Conservation (phyloP, 306 rosid species). For the Trifolium fragiferum region DNA sequence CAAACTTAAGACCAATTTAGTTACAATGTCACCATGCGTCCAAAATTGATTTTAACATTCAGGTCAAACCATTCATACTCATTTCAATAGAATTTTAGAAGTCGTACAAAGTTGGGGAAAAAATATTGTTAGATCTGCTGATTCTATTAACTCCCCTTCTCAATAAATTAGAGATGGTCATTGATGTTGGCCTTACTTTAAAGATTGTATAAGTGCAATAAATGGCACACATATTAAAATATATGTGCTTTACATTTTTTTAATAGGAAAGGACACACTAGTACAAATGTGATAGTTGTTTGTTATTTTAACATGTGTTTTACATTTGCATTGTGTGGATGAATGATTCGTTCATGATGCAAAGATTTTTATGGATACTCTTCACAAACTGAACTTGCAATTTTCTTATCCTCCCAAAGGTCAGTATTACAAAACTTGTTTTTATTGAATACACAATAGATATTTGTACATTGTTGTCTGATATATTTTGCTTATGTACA, state of each 20-base stretch:
- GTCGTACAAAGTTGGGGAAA: no score
- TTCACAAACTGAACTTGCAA: no score
- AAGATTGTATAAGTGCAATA: background rate
- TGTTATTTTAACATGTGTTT: no score
- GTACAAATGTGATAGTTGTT: no score
- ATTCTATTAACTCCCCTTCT: background rate
- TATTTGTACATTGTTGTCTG: background rate
- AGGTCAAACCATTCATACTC: background rate
- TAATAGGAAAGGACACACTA: no score
- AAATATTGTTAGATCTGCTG: no score
- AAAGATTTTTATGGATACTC: no score
- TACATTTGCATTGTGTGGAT: background rate
- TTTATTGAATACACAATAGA: background rate
- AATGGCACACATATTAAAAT: background rate
- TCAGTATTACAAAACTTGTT: background rate
- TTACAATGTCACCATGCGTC: no score
- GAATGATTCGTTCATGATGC: no score
- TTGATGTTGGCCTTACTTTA: background rate
- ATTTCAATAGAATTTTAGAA: no score
- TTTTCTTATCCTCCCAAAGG: no score
- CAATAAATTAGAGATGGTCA: background rate
- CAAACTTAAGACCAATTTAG: no score
- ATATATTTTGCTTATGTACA: background rate
- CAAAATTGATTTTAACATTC: background rate
- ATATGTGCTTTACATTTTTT: background rate